Evolutionary conservation across 2,329 filamentous ascomycete genomes (phyloP).

Genomic region (Cladophialophora chaetospira): DNA sequence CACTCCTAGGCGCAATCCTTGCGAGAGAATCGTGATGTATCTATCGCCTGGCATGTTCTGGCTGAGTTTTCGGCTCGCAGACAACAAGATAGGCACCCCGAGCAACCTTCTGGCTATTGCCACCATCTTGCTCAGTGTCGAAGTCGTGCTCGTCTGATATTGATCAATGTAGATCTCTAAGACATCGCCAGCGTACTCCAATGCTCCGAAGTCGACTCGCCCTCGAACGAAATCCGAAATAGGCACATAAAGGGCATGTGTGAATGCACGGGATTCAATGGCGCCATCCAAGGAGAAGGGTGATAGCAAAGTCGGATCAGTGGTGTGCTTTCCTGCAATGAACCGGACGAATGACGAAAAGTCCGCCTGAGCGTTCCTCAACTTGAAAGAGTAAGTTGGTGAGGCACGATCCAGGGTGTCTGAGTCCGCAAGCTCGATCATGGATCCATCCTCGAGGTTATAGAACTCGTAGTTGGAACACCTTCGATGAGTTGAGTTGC

Average conservation of each 20-base stretch:
- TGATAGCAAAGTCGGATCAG: constrained; percentile 57
- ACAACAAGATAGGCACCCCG: constrained; percentile 51
- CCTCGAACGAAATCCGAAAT: constrained; percentile 40
- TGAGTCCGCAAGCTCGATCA: constrained; percentile 34
- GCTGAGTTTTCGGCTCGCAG: constrained; percentile 14
- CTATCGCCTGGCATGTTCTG: constrained; percentile 13
- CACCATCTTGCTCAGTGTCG: constrained; percentile 57
- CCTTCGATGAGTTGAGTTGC: constrained; percentile 48
- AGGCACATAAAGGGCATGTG: constrained; percentile 44
- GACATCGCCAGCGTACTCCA: constrained; percentile 62
- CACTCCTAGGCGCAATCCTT: constrained; percentile 44
- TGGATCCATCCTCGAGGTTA: constrained; percentile 50
- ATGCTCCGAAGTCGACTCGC: constrained; percentile 49
- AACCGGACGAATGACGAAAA: constrained; percentile 62
- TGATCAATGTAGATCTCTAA: constrained; percentile 63
- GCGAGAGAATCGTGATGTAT: constrained; percentile 43
- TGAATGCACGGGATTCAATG: constrained; percentile 57
- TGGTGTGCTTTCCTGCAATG: constrained; percentile 56
- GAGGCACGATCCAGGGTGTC: constrained; percentile 44
- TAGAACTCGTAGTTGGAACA: constrained; percentile 53
- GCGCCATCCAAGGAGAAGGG: constrained; percentile 64
- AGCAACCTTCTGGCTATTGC: constrained; percentile 60
- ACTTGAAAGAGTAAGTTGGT: constrained; percentile 50
- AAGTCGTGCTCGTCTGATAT: constrained; percentile 55
- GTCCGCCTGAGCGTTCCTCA: constrained; percentile 60